Conservation (phyloP, 2,329 filamentous ascomycete species). For the Calonectria montana region DNA sequence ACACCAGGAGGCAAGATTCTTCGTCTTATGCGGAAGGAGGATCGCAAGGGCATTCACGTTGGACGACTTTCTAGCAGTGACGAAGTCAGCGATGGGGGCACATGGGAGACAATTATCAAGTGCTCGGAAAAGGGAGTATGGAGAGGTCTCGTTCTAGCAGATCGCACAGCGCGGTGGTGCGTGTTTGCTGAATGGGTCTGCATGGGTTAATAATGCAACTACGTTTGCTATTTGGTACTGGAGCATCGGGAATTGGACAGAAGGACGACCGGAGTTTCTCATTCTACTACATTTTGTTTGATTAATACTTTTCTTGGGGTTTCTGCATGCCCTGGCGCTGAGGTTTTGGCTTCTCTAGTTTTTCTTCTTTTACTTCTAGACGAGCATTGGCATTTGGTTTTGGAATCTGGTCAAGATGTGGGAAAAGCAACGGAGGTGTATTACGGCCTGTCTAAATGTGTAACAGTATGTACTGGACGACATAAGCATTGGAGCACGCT, state of each 20-base stretch:
- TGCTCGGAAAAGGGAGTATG: slow-evolving; percentile 85
- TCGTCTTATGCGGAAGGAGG: slow-evolving; percentile 84
- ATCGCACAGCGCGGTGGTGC: slow-evolving; percentile 87
- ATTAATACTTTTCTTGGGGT: slow-evolving; percentile 38
- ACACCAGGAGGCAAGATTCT: slow-evolving; percentile 95
- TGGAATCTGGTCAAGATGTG: slow-evolving; percentile 20
- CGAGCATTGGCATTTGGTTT: slow-evolving; percentile 22
- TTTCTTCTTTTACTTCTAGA: slow-evolving; percentile 20
- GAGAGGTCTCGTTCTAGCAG: slow-evolving; percentile 84
- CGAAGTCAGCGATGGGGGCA: slow-evolving; percentile 74
- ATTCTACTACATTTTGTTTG: slow-evolving; percentile 32
- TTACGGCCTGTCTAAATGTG: slow-evolving; percentile 21
- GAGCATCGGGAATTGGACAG: slow-evolving; percentile 14
- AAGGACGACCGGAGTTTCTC: slow-evolving; percentile 32
- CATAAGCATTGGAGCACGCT: slow-evolving; percentile 10
- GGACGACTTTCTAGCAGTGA: slow-evolving; percentile 61
- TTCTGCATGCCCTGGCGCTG: slow-evolving; percentile 41
- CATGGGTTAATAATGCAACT: slow-evolving; percentile 45
- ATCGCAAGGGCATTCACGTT: slow-evolving; percentile 66
- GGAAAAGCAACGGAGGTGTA: slow-evolving; percentile 17
- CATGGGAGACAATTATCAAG: slow-evolving; percentile 93
- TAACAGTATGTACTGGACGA: slow-evolving; percentile 18
- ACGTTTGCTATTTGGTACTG: not conserved
- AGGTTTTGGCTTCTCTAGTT: slow-evolving; percentile 26
- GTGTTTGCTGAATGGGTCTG: slow-evolving; percentile 92